These are phyloP conservation scores for Aquilaria malaccensis DNA, from an alignment of 345 rosid species.

Conservation along the genomic window DNA sequence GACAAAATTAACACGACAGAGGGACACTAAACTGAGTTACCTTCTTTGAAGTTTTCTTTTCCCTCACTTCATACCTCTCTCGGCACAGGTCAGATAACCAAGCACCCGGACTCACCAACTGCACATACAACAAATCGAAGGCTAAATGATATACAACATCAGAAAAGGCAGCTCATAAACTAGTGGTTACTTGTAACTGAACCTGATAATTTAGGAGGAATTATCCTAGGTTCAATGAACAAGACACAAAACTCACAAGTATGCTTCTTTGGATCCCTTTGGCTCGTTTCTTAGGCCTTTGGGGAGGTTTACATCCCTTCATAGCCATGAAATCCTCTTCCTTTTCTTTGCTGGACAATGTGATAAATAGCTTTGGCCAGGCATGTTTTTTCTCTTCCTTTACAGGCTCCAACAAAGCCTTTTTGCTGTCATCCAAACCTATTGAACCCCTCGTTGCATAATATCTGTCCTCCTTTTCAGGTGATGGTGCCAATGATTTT, in stretches of 20 bases:
- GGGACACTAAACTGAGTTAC: constrained; percentile 21
- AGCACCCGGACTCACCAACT: constrained; percentile 89
- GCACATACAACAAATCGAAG: constrained; percentile 5
- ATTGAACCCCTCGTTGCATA: constrained; percentile 76
- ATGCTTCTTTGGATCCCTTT: constrained; percentile 78
- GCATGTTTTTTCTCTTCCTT: constrained; percentile 55
- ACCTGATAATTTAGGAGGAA: too few species aligned
- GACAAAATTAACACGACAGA: neutral
- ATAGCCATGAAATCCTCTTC: constrained; percentile 93
- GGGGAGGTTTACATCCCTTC: constrained; percentile 95
- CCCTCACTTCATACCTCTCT: constrained; percentile 89
- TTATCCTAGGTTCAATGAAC: too few species aligned
- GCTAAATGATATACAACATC: neutral
- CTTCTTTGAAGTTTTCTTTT: constrained; percentile 91
- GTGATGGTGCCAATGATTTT: constrained; percentile 43
- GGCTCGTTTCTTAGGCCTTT: constrained; percentile 88
- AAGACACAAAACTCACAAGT: constrained; percentile 38
- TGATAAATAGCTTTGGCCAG: constrained; percentile 72
- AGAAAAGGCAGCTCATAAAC: neutral
- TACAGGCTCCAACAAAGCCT: constrained; percentile 35
- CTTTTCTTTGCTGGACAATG: constrained; percentile 84
- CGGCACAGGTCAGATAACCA: constrained; percentile 83
- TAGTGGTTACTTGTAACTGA: neutral
- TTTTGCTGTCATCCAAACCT: constrained; percentile 60
- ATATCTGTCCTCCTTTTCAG: constrained; percentile 74